phyloP scores from a whole-genome alignment of 192 early-diverging fungal genomes.

The Mortierella claussenii region DNA sequence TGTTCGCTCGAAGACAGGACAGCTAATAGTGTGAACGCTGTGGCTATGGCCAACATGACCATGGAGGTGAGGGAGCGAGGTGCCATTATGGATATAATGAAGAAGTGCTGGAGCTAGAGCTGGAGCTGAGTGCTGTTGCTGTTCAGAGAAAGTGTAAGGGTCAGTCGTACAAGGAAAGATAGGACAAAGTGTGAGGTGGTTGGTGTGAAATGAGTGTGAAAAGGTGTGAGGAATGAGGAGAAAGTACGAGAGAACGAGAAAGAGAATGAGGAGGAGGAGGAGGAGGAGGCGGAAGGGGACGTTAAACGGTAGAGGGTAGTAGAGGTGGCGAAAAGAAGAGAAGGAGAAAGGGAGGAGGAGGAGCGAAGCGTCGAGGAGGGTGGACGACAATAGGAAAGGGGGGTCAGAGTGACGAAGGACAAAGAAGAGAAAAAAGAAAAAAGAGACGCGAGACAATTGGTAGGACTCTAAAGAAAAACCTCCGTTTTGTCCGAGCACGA shows the following conservation, averaged over 20 bases:
- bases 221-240: background rate
- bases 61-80: constrained; percentile 8
- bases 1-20: too few relatives aligned
- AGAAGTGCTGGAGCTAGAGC: too few relatives aligned
- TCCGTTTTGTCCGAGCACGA: too few relatives aligned
- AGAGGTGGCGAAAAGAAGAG: background rate
- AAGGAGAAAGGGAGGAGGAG: background rate
- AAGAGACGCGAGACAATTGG: too few relatives aligned
- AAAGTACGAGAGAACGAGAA: background rate
- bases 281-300: background rate
- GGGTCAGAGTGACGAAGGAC: too few relatives aligned
- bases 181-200: background rate
- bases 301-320: constrained; percentile 1
- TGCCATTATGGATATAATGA: constrained; percentile 7
- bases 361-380: too few relatives aligned
- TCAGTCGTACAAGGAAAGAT: background rate
- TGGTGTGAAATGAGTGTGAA: too few relatives aligned
- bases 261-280: background rate
- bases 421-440: too few relatives aligned
- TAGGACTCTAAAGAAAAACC: too few relatives aligned
- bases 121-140: too few relatives aligned
- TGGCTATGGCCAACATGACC: constrained; percentile 15
- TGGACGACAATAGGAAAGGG: too few relatives aligned
- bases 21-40: background rate
- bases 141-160: background rate